Evolutionary conservation across 2,329 filamentous ascomycete genomes (phyloP), one percentile per base, ranked within the genome.

Genomic region (Nothophaeocryptopus gaeumannii): DNA sequence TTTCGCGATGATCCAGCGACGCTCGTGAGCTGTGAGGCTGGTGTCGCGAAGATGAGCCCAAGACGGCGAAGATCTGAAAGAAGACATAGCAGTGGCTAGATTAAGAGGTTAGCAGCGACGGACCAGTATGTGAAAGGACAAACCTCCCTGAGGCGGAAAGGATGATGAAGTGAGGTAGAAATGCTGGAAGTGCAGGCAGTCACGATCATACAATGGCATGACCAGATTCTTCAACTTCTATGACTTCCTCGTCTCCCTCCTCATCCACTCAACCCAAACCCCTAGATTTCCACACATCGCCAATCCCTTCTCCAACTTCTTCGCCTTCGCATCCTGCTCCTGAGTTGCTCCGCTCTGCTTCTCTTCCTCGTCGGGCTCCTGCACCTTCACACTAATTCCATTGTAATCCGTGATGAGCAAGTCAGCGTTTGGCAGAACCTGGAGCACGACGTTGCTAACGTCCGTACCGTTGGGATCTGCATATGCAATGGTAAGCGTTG

Each of bases 211-310:
- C n/a, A n/a, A n/a, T n/a, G n/a, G n/a, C n/a, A n/a, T n/a, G n/a
- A n/a, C n/a, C n/a, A n/a, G n/a, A n/a, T n/a, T n/a, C n/a, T n/a
- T n/a, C n/a, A n/a, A n/a, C n/a, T 26, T 26, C 20, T 26, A 26
- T 7, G 20, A 26, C 7, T 7, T 7, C 20, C 33, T 20, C 40
- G 16, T 40, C 12, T 40, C 32, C 42, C 37, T 46, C 20, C 53
- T 40, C 54, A 78, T 55, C 74, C 76, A 80, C 65, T 79, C 77
- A 8, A 70, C 67, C 75, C 77, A 80, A 20, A 79, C 65, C 0
- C 74, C 74, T 36, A 80, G 53, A 64, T 80, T 74, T 32, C 72
- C 76, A 49, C 66, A 70, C 3, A 75, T 56, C 43, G 77, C 75
- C 49, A 80, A 51, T 46, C 72, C 76, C 48, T 60, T 68, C 2